Conservation (phyloP, 352 stramenopile genomes). For the Phytophthora boehmeriae region DNA sequence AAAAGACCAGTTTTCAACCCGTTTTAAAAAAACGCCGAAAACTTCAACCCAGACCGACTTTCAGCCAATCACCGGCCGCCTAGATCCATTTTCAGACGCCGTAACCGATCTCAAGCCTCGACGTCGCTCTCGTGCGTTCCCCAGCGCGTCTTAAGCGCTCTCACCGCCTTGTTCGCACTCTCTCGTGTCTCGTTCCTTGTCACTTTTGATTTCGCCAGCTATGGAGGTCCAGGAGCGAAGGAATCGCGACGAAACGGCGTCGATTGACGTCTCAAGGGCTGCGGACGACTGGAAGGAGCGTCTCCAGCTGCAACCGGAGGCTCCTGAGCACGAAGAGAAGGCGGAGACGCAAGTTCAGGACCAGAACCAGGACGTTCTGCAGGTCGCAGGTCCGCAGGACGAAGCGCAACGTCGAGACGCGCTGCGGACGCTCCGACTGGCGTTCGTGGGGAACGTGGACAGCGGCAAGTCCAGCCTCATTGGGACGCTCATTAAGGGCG, state of each 20-base stretch:
- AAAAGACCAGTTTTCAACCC: too few relatives aligned
- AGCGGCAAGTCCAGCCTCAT: constrained; percentile 95
- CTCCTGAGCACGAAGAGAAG: constrained; percentile 15
- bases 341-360: not conserved
- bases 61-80: too few relatives aligned
- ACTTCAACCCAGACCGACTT: too few relatives aligned
- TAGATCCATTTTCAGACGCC: too few relatives aligned
- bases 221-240: constrained; percentile 39
- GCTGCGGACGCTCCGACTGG: constrained; percentile 81
- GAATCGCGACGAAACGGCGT: not conserved
- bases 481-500: constrained; percentile 93
- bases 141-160: not conserved
- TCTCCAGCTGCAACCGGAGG: not conserved
- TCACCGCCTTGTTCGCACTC: not conserved
- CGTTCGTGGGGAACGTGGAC: constrained; percentile 93
- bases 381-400: not conserved
- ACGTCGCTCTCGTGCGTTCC: too few relatives aligned
- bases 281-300: not conserved
- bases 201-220: constrained; percentile 1
- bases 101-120: too few relatives aligned
- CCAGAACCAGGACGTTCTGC: constrained; percentile 6
- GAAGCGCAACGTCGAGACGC: constrained; percentile 42
- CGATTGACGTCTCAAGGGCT: not conserved
- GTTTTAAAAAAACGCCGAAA: too few relatives aligned
- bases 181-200: not conserved